Evolutionary conservation across 345 rosid species (phyloP).

Genomic region (Sapria himalayana): DNA sequence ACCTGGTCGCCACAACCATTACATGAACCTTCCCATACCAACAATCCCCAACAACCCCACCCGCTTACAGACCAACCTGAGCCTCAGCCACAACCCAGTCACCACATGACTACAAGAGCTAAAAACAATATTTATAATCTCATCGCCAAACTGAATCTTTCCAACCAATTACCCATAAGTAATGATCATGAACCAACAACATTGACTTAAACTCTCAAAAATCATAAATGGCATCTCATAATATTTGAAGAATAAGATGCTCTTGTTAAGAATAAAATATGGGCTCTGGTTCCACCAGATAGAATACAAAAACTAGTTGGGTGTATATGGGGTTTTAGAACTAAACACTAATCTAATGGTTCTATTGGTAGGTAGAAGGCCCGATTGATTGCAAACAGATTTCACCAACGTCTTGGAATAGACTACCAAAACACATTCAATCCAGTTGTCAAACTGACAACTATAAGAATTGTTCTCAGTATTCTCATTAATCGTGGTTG

Average conservation of each 20-base stretch:
- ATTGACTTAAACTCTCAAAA: not conserved
- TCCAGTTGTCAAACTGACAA: not conserved
- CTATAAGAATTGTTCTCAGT: no score
- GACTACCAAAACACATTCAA: not conserved
- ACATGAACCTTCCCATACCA: not conserved
- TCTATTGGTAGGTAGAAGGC: no score
- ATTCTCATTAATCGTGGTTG: no score
- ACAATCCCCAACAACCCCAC: not conserved
- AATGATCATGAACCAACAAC: not conserved
- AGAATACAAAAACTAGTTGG: no score
- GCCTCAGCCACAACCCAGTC: not conserved
- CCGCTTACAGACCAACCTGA: not conserved
- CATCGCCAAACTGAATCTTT: not conserved
- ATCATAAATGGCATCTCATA: not conserved
- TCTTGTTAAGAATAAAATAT: no score
- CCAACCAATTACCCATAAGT: not conserved
- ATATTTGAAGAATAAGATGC: not conserved
- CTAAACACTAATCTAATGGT: no score
- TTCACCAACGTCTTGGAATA: not conserved
- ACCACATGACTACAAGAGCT: not conserved
- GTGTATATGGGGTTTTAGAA: no score
- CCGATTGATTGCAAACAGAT: not conserved
- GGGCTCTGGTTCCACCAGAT: not conserved
- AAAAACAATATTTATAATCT: not conserved
- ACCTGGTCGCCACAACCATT: no score